phyloP scores from a whole-genome alignment of 495 filamentous ascomycete species.

The Hypoxylon perforatum region DNA sequence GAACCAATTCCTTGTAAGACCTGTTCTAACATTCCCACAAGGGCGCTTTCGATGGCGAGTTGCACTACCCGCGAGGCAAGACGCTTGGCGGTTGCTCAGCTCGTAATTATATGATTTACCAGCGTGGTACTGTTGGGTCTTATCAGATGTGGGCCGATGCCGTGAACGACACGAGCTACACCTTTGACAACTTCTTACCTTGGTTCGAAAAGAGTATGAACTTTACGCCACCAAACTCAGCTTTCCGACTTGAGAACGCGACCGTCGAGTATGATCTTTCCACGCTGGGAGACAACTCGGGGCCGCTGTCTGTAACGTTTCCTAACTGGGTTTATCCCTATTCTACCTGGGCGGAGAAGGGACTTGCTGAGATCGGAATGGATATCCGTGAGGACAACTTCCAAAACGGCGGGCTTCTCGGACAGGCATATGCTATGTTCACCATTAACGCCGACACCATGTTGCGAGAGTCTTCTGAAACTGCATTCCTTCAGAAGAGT shows the following conservation, averaged over 20 bases:
- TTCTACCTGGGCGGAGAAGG: conserved; percentile 49
- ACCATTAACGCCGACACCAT: conserved; percentile 42
- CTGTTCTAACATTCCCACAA: background rate
- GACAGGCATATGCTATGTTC: conserved; percentile 43
- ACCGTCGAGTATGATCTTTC: conserved; percentile 52
- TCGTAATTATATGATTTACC: conserved; percentile 64
- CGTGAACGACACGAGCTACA: conserved; percentile 66
- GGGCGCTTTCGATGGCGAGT: conserved; percentile 28
- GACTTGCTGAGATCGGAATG: conserved; percentile 53
- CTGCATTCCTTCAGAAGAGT: conserved; percentile 34
- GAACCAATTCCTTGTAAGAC: background rate
- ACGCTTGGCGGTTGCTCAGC: conserved; percentile 55
- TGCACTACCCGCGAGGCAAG: conserved; percentile 58
- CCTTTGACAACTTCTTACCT: conserved; percentile 62
- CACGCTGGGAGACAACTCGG: conserved; percentile 45
- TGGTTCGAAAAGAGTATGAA: conserved; percentile 64
- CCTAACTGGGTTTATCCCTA: conserved; percentile 60
- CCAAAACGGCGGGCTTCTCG: conserved; percentile 50
- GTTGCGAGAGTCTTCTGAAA: conserved; percentile 39
- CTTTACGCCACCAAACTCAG: conserved; percentile 62
- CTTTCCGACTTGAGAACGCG: conserved; percentile 52
- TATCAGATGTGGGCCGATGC: conserved; percentile 67
- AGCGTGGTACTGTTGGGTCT: conserved; percentile 48
- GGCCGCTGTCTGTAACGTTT: conserved; percentile 64
- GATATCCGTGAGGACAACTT: conserved; percentile 39